These are phyloP conservation scores for Fomitopsis betulina DNA, from an alignment of 1,284 basidiomycete species.

Conservation along the genomic window DNA sequence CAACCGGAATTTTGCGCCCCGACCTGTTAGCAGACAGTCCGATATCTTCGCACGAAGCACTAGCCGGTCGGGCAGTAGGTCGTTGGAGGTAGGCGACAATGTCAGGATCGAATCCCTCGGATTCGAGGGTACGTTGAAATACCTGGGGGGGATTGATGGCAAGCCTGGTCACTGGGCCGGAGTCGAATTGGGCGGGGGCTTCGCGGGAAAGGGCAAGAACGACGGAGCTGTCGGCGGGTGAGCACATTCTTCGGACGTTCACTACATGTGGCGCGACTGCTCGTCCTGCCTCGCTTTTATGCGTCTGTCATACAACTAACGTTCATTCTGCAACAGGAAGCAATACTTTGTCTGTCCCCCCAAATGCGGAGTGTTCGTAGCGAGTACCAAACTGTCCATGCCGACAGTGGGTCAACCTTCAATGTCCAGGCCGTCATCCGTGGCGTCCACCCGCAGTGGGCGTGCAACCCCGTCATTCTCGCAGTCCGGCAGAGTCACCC, in stretches of 20 bases:
- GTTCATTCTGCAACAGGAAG: slow-evolving; percentile 38
- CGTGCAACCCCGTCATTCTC: slow-evolving; percentile 45
- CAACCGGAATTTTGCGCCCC: slow-evolving; percentile 47
- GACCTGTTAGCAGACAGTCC: slow-evolving; percentile 59
- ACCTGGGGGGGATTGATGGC: slow-evolving; percentile 78
- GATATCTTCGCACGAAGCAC: slow-evolving; percentile 45
- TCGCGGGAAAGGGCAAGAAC: slow-evolving; percentile 93
- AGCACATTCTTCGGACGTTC: slow-evolving; percentile 26
- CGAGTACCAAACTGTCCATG: slow-evolving; percentile 73
- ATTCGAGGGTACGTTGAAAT: slow-evolving; percentile 79
- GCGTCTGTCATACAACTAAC: not conserved
- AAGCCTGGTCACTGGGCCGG: slow-evolving; percentile 90
- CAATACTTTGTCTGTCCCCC: slow-evolving; percentile 87
- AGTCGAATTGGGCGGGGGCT: slow-evolving; percentile 83
- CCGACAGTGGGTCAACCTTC: slow-evolving; percentile 60
- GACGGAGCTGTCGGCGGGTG: slow-evolving; percentile 88
- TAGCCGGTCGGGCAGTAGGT: slow-evolving; percentile 34
- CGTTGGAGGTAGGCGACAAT: slow-evolving; percentile 71
- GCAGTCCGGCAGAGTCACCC: slow-evolving; percentile 25
- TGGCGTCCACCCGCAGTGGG: slow-evolving; percentile 68
- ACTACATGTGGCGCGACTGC: not conserved
- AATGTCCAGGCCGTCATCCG: slow-evolving; percentile 69
- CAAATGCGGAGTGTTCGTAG: slow-evolving; percentile 89
- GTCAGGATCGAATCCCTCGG: slow-evolving; percentile 83
- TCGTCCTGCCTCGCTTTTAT: not conserved